Base-by-base conservation (phyloP, 495 filamentous ascomycete species). In the Penicillium pancosmium region DNA sequence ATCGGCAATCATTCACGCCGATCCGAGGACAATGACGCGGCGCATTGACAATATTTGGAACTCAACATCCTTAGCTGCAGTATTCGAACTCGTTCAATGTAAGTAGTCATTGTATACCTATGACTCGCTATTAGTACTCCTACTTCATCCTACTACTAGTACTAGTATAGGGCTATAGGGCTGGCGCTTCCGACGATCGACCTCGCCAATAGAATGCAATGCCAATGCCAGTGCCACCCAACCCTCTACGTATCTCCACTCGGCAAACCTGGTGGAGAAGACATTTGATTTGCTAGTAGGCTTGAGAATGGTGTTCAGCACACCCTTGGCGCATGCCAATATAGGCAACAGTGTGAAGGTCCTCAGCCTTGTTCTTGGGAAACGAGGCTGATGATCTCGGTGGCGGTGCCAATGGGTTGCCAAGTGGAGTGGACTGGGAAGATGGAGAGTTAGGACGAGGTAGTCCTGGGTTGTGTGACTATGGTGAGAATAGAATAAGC, bases 261-360 rank as follows among this genome's bases (percentile, higher is more conserved):
- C 41, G 7, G 18, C 16, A 15, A 46, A 21, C 41, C 41, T 46
- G n/a, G 18, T 21, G n/a, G 41, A 46, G 18, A 16, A 44, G 41
- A n/a, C 41, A 44, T 44, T 44, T 16, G 16, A 16, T 44, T 9
- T 19, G 15, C 16, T 19, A 13, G 16, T 16, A 4, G 0, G 13
- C n/a, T 12, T 38, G 11, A 7, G 3, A 4, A 13, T 38, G 36
- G 6, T 31, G 3, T 9, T 31, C 27, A 31, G 1, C 5, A 31
- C 27, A 31, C 27, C 36, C 41, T 44, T 44, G 41, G 41, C 41
- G 16, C 41, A 44, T 44, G 41, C 41, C 41, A 44, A 44, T 44
- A 44, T 44, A 44, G 41, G 41, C 41, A 44, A 44, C 41, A 44
- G 41, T 44, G 5, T 9, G 15, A 44, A 44, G n/a, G 4, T 16